Evolutionary conservation across 129 eudicot genomes (phyloP), one percentile per base, ranked within the genome.

Genomic region (Flaveria linearis): DNA sequence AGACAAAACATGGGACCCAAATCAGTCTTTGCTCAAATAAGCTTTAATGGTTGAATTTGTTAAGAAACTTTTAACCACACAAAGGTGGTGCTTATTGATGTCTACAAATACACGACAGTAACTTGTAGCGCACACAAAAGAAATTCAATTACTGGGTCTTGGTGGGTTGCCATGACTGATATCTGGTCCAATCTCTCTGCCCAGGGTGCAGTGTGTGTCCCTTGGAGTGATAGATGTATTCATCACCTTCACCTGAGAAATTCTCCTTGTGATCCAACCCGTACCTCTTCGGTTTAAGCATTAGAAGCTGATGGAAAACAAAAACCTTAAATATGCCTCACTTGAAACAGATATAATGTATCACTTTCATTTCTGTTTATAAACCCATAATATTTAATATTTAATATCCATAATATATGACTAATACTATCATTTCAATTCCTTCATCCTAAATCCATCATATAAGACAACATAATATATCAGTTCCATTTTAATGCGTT

Each of bases 131-230:
- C 65, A 52, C 2, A 13, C 7, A 5, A 65, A 49, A 8, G 16
- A 15, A 65, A 26, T 22, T 26, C 12, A 70, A 12, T 55, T 56
- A 55, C 80, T 84, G 86, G 50, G 84, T 73, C 85, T 90, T 88
- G 72, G 85, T 85, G 70, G 97, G 98, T 78, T 94, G 93, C 98
- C 98, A 94, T 0, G 98, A 73, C 82, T 90, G 88, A 45, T 91
- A 91, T 78, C 93, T 84, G 66, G 97, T 91, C 98, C 98, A 94
- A 75, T 94, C 92, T 80, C 98, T 87, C 80, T 94, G 98, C 30
- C 98, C 97, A 52, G 97, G 93, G 79, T 94, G 73, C 50, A 94
- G 86, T 56, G 96, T 51, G 74, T 94, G 98, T 15, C 98, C 98
- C 84, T 94, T 94, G 68, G 98, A 94, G 83, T 94, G 98, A 64